Conservation (phyloP, 768 basidiomycete genomes). For the Tubosaeta sp. region DNA sequence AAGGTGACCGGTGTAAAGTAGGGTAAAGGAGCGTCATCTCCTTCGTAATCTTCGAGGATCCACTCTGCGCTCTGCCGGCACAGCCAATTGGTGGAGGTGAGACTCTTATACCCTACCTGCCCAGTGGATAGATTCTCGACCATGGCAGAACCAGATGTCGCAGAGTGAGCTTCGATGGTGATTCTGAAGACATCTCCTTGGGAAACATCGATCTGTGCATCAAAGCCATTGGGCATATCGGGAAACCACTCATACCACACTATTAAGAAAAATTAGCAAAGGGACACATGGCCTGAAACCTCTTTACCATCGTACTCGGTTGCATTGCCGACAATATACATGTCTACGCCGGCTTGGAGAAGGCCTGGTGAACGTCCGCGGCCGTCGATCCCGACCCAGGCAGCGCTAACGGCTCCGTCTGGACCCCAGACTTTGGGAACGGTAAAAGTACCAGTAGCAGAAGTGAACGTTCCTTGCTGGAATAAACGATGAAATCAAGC, state of each 20-base stretch:
- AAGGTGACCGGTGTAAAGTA: not conserved
- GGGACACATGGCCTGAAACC: not conserved
- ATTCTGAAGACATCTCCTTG: not conserved
- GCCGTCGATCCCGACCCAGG: not conserved
- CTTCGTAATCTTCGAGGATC: not conserved
- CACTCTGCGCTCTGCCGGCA: slow-evolving; percentile 3
- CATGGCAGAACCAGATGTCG: not conserved
- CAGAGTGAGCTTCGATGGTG: not conserved
- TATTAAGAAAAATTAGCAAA: not conserved
- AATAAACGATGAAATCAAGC: not conserved
- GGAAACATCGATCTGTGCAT: not conserved
- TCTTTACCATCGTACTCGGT: not conserved
- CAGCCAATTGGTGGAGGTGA: slow-evolving; percentile 1
- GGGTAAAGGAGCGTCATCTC: not conserved
- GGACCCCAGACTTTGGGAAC: not conserved
- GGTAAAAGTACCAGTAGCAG: not conserved
- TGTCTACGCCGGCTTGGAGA: not conserved
- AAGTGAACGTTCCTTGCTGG: not conserved
- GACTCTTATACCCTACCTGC: not conserved
- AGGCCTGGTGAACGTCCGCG: not conserved
- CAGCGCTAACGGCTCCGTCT: not conserved
- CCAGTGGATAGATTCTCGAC: slow-evolving; percentile 1
- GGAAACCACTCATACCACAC: slow-evolving; percentile 9
- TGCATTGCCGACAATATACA: not conserved
- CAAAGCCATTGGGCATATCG: not conserved